Base-by-base conservation (phyloP, 345 rosid genomes). In the Draba incana region DNA sequence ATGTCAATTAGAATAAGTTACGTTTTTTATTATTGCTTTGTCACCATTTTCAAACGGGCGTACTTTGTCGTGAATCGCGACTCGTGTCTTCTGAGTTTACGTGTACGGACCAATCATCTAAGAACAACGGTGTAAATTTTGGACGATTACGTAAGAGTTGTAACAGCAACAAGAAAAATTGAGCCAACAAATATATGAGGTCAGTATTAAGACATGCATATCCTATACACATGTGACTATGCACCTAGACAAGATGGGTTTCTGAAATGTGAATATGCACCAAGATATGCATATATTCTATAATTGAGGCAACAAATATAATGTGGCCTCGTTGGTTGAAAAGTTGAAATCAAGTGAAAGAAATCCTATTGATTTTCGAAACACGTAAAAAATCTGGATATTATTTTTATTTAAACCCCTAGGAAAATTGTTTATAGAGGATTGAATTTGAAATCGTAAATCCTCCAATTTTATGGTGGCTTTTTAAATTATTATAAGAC, bases 11-110 rank as follows among this genome's bases (percentile, higher is more conserved):
- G 43, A 3, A 13, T 59, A 5, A 3, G 2, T 20, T 20, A 20
- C 20, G 20, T 13, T 6, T 28, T 8, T 4, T 42, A 30, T 51
- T n/a, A 61, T 52, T 70, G 38, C 5, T 37, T 62, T 25, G 35
- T 27, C 1, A 11, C 3, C 10, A 54, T 71, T 70, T 71, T 55
- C 75, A 71, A 71, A 71, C 35, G 57, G 43, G 24, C 30, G 57
- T 70, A 53, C 24, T 44, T 61, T 16, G 51, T 54, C 50, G 43
- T 47, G 33, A 70, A 45, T 51, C 67, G 27, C 16, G 42, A n/a
- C 47, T 33, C 10, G 10, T 33, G 54, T 35, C 41, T 24, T 33
- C 12, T 54, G 42, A 61, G 57, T 63, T 62, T 54, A 41, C 69
- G 69, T 63, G 50, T 46, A 45, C 50, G 69, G 30, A 54, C 57